Base-by-base conservation (phyloP, 495 filamentous ascomycete species). In the Penicillium silybi region DNA sequence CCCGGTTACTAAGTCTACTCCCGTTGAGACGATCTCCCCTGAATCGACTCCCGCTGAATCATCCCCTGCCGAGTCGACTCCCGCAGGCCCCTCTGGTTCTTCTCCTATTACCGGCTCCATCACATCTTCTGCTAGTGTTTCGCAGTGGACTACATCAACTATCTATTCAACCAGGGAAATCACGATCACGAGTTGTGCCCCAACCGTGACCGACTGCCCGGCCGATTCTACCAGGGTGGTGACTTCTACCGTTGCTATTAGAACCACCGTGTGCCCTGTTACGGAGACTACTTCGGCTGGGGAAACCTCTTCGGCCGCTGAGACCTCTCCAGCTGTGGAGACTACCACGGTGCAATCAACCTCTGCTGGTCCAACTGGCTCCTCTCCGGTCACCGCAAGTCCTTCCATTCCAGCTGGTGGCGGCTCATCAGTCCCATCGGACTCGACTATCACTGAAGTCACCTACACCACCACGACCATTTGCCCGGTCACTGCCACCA, bases 161-260 rank as follows among this genome's bases (percentile, higher is more conserved):
- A 69, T 85, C 16, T 84, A 76, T 63, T 66, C 73, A 15, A 87
- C 83, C 9, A 77, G 71, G 46, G 69, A 75, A 57, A 69, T 79
- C 50, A 85, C 84, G 6, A 69, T 84, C 59, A 82, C 79, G 3
- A 77, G 74, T 50, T 85, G 81, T 61, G 73, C 74, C 7, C 63
- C 83, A 1, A 75, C 67, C 6, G 77, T 85, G n/a, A 80, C 77
- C 46, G 64, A 81, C 60, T 87, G 84, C 69, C 82, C 82, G 5
- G 79, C 62, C 34, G 52, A 63, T 18, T 81, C 65, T 41, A 80
- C 70, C 53, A 72, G 68, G 22, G 75, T 82, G 2, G 73, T 78
- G 22, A 82, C 81, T 27, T 74, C 77, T 13, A 73, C 79, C 19
- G 72, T 84, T 56, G 63, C 81, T n/a, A 53, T 84, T 54, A 80